Base-by-base conservation (phyloP, 805 yeast genomes). In the Ogataea thermomethanolica region DNA sequence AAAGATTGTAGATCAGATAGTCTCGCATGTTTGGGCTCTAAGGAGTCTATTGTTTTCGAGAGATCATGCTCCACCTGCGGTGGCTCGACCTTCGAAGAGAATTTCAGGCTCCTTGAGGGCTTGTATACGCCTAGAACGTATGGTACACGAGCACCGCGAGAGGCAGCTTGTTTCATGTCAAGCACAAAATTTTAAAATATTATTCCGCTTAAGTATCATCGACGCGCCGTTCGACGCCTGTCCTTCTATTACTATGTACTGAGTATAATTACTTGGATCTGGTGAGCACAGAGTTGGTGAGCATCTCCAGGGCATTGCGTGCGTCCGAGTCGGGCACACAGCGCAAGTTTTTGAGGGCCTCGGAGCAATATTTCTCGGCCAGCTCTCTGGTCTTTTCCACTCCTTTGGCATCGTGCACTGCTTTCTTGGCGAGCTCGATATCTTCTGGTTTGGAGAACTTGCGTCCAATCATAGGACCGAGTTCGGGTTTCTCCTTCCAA, bases 271-370 rank as follows among this genome's bases (percentile, higher is more conserved):
- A 90, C 60, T 85, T 89, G 24, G 71, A 74, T 70, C 99, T 81
- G 32, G 93, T 83, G 49, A 91, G 70, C 17, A 91, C 78, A 8
- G 91, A 80, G 57, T 81, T 81, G 6, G 98, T 88, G 53, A 93
- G 70, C 48, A 87, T 76, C 58, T 83, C 90, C 46, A 93, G 69
- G 4, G 97, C 97, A 43, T 86, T 78, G 54, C 95, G 73, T 8
- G 96, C 86, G 56, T 88, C 95, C 14, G 93, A 81, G 51, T 85
- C 90, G 1, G 98, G 99, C 30, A 93, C 70, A 3, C 67, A 68
- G 45, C 87, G 66, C 51, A 93, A 70, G 55, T 87, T 85, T 6
- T 65, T 64, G 44, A 89, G 68, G 0, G 98, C 98, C 41, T 73
- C 76, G 34, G 74, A 70, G 52, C 95, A 83, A 61, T 88, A 93